Base-by-base conservation (phyloP, 306 rosid genomes). In the Gastrolobium bilobum region DNA sequence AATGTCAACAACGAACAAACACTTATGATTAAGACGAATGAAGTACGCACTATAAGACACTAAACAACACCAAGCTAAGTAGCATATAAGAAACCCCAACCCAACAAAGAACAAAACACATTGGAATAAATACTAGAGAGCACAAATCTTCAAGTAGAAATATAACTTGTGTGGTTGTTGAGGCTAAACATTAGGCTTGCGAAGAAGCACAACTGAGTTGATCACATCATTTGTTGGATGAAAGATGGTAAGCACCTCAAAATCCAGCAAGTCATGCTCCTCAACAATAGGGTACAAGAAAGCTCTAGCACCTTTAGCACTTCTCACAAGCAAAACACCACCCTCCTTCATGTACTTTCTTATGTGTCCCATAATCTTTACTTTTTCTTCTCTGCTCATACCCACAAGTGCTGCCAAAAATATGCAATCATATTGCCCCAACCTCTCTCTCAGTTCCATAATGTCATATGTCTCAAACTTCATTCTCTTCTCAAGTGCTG, bases 381-480 rank as follows among this genome's bases (percentile, higher is more conserved):
- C 47, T 75, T 93, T 93, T 29, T 73, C 86, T 51, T 87, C 86
- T 58, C 73, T 90, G 6, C 20, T 80, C 89, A 89, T 73, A 0
- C 97, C 94, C 65, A 93, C 97, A 43, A 90, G 88, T 53, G 97
- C 94, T 3, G 96, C 97, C 87, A 93, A 67, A 54, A 92, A 82
- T 35, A 90, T 79, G 80, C 92, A 90, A 13, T 93, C 96, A 68
- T 93, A 93, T n/a, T 84, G 75, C 11, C 75, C 92, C 33, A 93
- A 76, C 67, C 48, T 78, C 85, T 89, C 94, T 3, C 29, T 67
- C 54, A 88, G 80, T 5, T 93, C 88, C 93, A 82, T 82, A 3
- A 88, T 67, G 54, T 90, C 90, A 4, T 53, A 48, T 2, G 96
- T 86, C 78, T 68, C 89, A 67, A 93, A 93, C 82, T 84, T 88